A percentile compares a stretch with the other conserved stretches of the same genome.
Conservation (phyloP, 2,329 filamentous ascomycete genomes). For the Botrytis medusae region DNA sequence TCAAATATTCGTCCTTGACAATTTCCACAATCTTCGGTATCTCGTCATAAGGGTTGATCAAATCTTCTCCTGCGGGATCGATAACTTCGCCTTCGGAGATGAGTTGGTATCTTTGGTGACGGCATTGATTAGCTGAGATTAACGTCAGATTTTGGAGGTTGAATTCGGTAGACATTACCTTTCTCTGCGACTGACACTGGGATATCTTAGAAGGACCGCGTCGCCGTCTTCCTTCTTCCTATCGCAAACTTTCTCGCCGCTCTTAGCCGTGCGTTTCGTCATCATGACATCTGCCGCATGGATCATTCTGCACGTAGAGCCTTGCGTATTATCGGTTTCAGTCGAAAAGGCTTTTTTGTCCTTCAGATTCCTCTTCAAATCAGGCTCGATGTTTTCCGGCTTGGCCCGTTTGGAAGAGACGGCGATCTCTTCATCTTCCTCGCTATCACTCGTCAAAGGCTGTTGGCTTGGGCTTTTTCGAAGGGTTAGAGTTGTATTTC, state of each 20-base stretch:
- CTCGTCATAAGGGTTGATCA: conserved; percentile 73
- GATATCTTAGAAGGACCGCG: conserved; percentile 76
- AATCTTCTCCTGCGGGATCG: conserved; percentile 74
- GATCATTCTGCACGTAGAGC: conserved; percentile 45
- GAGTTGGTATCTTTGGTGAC: conserved; percentile 61
- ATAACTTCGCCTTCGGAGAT: conserved; percentile 78
- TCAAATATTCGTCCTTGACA: conserved; percentile 75
- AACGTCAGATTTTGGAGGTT: neutral
- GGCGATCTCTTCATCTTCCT: conserved; percentile 7
- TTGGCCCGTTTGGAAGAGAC: conserved; percentile 27
- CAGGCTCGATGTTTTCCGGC: conserved; percentile 24
- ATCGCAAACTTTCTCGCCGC: conserved; percentile 48
- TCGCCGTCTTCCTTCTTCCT: conserved; percentile 45
- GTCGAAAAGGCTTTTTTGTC: conserved; percentile 33
- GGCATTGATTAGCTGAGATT: conserved; percentile 1
- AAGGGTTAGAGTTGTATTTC: neutral
- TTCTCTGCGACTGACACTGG: conserved; percentile 69
- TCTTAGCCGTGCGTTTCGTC: conserved; percentile 51
- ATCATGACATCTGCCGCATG: conserved; percentile 57
- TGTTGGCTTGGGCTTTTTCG: conserved; percentile 15
- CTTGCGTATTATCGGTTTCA: conserved; percentile 29
- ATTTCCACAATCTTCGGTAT: conserved; percentile 69
- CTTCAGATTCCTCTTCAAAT: conserved; percentile 34
- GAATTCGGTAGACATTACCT: conserved; percentile 48
- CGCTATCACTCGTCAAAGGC: conserved; percentile 19